Evolutionary conservation across 2,329 filamentous ascomycete species (phyloP), one percentile per base, ranked within the genome.

Genomic region (Verticillium isaacii): DNA sequence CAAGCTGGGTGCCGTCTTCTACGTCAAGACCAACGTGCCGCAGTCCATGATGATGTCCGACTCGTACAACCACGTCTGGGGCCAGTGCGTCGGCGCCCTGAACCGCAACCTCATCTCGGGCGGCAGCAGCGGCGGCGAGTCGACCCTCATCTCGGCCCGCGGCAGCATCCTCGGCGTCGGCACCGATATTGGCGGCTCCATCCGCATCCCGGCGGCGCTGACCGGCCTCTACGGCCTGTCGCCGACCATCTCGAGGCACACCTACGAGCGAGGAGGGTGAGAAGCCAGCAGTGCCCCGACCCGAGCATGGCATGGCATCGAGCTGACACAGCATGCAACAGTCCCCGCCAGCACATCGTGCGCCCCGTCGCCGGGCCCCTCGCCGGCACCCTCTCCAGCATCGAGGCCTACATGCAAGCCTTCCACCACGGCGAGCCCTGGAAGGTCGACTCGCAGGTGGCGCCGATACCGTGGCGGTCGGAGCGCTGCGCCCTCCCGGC

Each of bases 161-260:
- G 77, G 77, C 36, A 75, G 76, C 5, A 70, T 72, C 1, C 63
- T 81, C 34, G 78, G 78, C 5, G 68, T 82, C 23, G 80, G 79
- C 2, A 78, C 76, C 6, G 79, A 82, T 61, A 80, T 81, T 17
- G 80, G 78, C 0, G 79, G 80, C 3, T 79, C 76, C 7, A 75
- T 82, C 32, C 73, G 79, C 8, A 71, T 72, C 4, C 79, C 79
- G 0, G 78, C 79, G 1, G 75, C 75, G 0, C 80, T 79, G 62
- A 78, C 75, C 32, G 78, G 79, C 32, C 69, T 72, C 1, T 82
- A 78, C 63, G 76, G 76, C 0, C 72, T 81, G 61, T 73, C 74
- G 11, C 76, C 79, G 2, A 78, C 78, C 0, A 65, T 72, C 2
- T 45, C 67, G 19, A 68, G 70, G 5, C 66, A 67, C 19, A 75